Evolutionary conservation across 2,329 filamentous ascomycete genomes (phyloP).

Genomic region (Dactylellina cionopaga): DNA sequence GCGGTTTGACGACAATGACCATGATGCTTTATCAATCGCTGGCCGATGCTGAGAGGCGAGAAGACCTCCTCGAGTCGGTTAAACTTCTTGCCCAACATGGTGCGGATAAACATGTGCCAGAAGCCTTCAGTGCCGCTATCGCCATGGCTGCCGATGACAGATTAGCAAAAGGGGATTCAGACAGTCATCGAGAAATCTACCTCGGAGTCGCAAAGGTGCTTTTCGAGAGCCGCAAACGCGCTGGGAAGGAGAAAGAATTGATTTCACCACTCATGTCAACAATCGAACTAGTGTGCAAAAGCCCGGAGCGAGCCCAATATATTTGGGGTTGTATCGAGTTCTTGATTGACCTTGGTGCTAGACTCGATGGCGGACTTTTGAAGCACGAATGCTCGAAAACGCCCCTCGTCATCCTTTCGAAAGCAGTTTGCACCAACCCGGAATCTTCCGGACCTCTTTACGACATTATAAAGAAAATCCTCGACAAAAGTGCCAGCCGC

Average conservation of each 20-base stretch:
- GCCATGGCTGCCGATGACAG: background rate
- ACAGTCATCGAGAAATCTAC: background rate
- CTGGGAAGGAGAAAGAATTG: background rate
- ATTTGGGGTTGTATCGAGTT: background rate
- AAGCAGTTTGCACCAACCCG: background rate
- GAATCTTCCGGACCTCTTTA: background rate
- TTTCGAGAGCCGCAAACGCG: background rate
- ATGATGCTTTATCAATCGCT: background rate
- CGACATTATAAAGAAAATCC: background rate
- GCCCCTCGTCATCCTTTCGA: background rate
- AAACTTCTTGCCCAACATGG: constrained; percentile 3
- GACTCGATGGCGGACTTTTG: background rate
- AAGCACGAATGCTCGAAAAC: background rate
- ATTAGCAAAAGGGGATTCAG: background rate
- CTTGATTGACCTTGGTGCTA: background rate
- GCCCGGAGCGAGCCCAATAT: background rate
- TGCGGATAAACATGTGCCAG: background rate
- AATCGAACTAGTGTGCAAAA: background rate
- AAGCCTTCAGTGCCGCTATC: background rate
- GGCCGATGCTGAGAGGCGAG: background rate
- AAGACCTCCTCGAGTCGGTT: constrained; percentile 1
- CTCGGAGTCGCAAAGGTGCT: background rate
- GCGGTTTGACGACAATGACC: background rate
- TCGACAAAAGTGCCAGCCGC: background rate
- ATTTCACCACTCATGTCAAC: background rate